phyloP scores from a whole-genome alignment of 495 filamentous ascomycete species.

The Pyrenula aspistea region DNA sequence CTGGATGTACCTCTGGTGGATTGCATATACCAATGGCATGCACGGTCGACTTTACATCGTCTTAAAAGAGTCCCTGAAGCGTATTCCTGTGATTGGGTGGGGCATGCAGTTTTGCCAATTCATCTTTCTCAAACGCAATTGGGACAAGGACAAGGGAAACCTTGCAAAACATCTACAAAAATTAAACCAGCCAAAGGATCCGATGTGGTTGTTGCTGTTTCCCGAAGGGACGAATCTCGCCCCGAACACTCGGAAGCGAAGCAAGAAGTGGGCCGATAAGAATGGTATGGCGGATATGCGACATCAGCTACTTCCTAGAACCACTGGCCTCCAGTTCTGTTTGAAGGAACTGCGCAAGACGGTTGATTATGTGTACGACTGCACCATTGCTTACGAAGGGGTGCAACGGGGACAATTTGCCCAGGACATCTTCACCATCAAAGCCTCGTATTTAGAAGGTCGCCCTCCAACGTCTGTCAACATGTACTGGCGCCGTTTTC shows the following conservation, averaged over 20 bases:
- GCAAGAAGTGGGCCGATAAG: constrained; percentile 59
- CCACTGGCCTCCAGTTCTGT: constrained; percentile 65
- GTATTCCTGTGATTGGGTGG: constrained; percentile 59
- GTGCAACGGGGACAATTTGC: constrained; percentile 62
- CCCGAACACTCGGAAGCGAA: constrained; percentile 48
- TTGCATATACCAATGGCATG: constrained; percentile 61
- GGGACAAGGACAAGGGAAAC: constrained; percentile 63
- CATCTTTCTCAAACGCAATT: constrained; percentile 74
- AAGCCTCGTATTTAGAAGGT: constrained; percentile 62
- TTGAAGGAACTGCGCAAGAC: constrained; percentile 58
- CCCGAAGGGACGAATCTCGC: constrained; percentile 75
- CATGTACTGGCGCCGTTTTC: constrained; percentile 72
- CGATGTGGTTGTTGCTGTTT: constrained; percentile 81
- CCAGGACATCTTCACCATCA: constrained; percentile 63
- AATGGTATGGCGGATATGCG: constrained; percentile 49
- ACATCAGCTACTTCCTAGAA: constrained; percentile 61
- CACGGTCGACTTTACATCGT: constrained; percentile 82
- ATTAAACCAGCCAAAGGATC: constrained; percentile 50
- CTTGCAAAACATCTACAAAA: constrained; percentile 56
- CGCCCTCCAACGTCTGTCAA: constrained; percentile 73
- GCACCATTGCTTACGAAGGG: constrained; percentile 76
- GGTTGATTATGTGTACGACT: constrained; percentile 74
- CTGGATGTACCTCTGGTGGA: constrained; percentile 86
- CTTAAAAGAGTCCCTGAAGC: constrained; percentile 70
- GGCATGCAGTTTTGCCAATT: constrained; percentile 78